A percentile compares a stretch with the other conserved stretches of the same genome.
Evolutionary conservation across 2,329 filamentous ascomycete genomes (phyloP).

Genomic region (Sporothrix brasiliensis): DNA sequence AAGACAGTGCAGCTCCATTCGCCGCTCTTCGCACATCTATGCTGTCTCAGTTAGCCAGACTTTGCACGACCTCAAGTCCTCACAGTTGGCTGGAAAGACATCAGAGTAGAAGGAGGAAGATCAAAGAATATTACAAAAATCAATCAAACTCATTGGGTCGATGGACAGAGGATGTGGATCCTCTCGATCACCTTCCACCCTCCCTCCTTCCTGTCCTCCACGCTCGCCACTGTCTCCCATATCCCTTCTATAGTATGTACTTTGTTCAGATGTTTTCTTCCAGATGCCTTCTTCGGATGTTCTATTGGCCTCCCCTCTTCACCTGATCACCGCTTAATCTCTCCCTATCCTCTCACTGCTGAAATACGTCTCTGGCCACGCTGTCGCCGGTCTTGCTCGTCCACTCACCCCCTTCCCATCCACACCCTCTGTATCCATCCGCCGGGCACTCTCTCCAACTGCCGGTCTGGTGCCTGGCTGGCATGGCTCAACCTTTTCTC

Average conservation of each 20-base stretch:
- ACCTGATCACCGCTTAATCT: no score
- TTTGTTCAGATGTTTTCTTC: no score
- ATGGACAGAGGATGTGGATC: not conserved
- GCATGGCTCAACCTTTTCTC: not conserved
- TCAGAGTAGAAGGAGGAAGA: not conserved
- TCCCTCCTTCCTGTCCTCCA: not conserved
- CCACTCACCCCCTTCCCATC: not conserved
- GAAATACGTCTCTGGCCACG: not conserved
- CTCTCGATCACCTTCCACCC: not conserved
- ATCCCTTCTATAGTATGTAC: not conserved
- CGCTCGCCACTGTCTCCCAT: not conserved
- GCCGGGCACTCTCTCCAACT: not conserved
- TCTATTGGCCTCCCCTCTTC: no score
- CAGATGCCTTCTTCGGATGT: no score
- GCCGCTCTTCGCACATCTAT: conserved; percentile 2
- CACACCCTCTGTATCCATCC: not conserved
- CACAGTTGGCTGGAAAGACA: not conserved
- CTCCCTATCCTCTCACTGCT: not conserved
- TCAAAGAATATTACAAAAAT: not conserved
- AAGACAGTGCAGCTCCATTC: conserved; percentile 8
- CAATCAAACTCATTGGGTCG: not conserved
- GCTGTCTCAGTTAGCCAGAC: conserved; percentile 25
- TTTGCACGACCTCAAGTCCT: conserved; percentile 21
- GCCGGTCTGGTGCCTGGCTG: not conserved
- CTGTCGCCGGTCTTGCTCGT: not conserved